Percentiles rank a stretch among this genome's conserved stretches.
Conservation (phyloP, 805 yeast genomes). For the Kregervanrija pseudodelftensis region DNA sequence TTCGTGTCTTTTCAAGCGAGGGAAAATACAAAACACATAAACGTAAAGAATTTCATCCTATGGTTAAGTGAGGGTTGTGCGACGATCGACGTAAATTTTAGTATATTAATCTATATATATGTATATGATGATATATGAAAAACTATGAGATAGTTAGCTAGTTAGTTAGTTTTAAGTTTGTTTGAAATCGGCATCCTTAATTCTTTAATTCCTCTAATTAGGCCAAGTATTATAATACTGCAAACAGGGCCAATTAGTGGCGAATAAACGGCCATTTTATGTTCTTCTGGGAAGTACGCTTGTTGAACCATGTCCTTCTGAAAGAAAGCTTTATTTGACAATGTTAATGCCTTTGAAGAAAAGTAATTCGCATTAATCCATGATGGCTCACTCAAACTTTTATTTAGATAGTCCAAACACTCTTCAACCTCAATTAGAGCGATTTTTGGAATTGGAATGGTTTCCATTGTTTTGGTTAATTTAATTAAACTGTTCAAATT, state of each 20-base stretch:
- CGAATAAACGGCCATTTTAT: conserved; percentile 85
- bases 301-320: conserved; percentile 95
- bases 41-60: no score
- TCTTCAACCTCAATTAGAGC: conserved; percentile 52
- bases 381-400: conserved; percentile 25
- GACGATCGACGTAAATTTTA: no score
- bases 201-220: conserved; percentile 40
- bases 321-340: conserved; percentile 76
- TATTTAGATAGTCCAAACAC: conserved; percentile 34
- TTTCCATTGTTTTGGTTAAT: conserved; percentile 59
- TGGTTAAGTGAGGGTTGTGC: no score
- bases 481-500: conserved; percentile 68
- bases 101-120: no score
- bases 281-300: conserved; percentile 91
- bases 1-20: no score
- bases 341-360: conserved; percentile 47
- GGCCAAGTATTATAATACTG: conserved; percentile 52
- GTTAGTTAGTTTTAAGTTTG: no score
- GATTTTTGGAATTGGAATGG: conserved; percentile 75
- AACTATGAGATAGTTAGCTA: no score
- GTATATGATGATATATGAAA: no score
- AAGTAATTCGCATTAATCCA: conserved; percentile 32
- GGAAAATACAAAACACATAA: no score
- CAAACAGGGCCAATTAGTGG: conserved; percentile 85
- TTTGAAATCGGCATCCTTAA: no score